These are phyloP conservation scores for Cutaneotrichosporon cavernicola DNA, from an alignment of 1,284 basidiomycete species.

Conservation along the genomic window DNA sequence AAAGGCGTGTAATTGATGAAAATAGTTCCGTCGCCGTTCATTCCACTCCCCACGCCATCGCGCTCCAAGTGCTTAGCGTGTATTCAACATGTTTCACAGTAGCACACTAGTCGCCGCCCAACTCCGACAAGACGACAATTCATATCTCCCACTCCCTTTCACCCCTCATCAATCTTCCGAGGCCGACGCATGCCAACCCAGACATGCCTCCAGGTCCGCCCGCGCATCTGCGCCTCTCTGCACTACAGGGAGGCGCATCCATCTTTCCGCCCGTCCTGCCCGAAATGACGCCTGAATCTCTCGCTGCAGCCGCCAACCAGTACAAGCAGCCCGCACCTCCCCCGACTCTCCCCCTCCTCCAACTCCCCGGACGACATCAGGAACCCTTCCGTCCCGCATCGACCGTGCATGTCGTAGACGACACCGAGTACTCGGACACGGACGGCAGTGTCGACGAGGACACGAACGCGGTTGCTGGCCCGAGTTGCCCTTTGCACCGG, in stretches of 20 bases:
- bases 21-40: not conserved
- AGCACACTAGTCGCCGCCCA: not conserved
- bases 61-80: not conserved
- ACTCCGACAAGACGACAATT: not conserved
- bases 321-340: conserved; percentile 49
- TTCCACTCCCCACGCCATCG: not conserved
- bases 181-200: conserved; percentile 1
- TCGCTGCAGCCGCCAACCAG: conserved; percentile 38
- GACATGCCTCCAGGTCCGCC: conserved; percentile 17
- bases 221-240: conserved; percentile 23
- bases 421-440: conserved; percentile 5
- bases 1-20: conserved; percentile 1
- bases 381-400: conserved; percentile 27
- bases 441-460: conserved; percentile 13
- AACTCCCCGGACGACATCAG: conserved; percentile 43
- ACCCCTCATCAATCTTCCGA: not conserved
- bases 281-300: conserved; percentile 17
- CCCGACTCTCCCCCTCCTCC: conserved; percentile 43
- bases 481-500: conserved; percentile 30
- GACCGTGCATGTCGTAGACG: conserved; percentile 12
- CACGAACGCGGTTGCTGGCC: conserved; percentile 15
- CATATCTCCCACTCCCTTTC: not conserved
- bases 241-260: conserved; percentile 12
- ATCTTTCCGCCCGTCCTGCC: conserved; percentile 21
- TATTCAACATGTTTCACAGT: not conserved